These are phyloP conservation scores for Guyanaporus albipodus DNA, from an alignment of 768 basidiomycete genomes.

Conservation along the genomic window DNA sequence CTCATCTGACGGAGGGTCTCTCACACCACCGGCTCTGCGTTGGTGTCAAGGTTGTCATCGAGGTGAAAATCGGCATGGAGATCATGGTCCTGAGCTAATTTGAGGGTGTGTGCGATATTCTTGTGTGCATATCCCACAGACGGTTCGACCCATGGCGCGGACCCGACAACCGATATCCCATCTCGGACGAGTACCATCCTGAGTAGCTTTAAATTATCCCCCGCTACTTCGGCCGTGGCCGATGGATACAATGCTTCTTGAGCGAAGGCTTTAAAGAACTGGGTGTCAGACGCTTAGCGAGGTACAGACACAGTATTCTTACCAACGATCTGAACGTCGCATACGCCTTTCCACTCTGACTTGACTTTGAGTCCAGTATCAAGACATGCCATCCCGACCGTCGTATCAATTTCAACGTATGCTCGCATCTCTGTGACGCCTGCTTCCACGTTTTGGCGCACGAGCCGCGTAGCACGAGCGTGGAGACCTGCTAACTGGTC, in stretches of 20 bases:
- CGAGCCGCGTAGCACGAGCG: slow-evolving; percentile 48
- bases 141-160: slow-evolving; percentile 63
- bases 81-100: slow-evolving; percentile 35
- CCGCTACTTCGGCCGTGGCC: slow-evolving; percentile 32
- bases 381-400: slow-evolving; percentile 52
- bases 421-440: slow-evolving; percentile 67
- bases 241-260: slow-evolving; percentile 54
- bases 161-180: slow-evolving; percentile 53
- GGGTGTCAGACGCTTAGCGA: not conserved
- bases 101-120: slow-evolving; percentile 53
- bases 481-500: slow-evolving; percentile 43
- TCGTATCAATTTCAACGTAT: slow-evolving; percentile 61
- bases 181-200: slow-evolving; percentile 36
- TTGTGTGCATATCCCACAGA: slow-evolving; percentile 42
- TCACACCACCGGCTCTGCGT: slow-evolving; percentile 50
- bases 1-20: slow-evolving; percentile 45
- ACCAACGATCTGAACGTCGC: slow-evolving; percentile 60
- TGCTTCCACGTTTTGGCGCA: slow-evolving; percentile 53
- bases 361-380: slow-evolving; percentile 48
- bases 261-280: slow-evolving; percentile 45
- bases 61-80: slow-evolving; percentile 62
- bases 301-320: not conserved
- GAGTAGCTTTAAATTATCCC: slow-evolving; percentile 45
- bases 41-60: slow-evolving; percentile 58
- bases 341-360: slow-evolving; percentile 41